phyloP scores from a whole-genome alignment of 306 rosid genomes.

The Vigna unguiculata region DNA sequence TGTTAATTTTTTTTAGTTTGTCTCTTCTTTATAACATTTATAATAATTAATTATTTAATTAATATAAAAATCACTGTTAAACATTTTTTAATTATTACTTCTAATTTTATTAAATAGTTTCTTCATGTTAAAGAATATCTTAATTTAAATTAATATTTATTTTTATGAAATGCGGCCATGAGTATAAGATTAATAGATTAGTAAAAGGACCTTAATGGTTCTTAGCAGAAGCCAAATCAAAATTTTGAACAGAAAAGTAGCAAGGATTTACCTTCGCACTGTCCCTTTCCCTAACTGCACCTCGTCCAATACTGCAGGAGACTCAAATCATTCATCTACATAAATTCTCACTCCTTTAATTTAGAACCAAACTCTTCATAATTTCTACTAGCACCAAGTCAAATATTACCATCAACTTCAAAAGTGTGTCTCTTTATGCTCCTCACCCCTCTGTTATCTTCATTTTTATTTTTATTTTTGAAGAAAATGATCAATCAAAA shows the following conservation, averaged over 20 bases:
- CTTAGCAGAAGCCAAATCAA: constrained; percentile 15
- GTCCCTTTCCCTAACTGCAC: constrained; percentile 16
- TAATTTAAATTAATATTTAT: no score
- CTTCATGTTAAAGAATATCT: no score
- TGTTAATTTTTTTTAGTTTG: no score
- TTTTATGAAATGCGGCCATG: no score
- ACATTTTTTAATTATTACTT: no score
- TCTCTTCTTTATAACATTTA: no score
- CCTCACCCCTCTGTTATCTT: no score
- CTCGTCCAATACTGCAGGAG: constrained; percentile 16
- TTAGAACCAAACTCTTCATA: constrained; percentile 3
- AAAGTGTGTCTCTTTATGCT: constrained; percentile 28
- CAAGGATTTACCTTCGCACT: constrained; percentile 28
- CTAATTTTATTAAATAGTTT: no score
- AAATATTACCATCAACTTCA: constrained; percentile 27
- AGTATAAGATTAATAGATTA: background rate
- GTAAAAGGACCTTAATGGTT: constrained; percentile 6
- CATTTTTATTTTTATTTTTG: no score
- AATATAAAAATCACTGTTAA: no score
- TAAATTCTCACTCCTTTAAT: constrained; percentile 32
- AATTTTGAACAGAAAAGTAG: constrained; percentile 37
- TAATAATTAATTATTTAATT: no score
- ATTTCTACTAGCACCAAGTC: constrained; percentile 21
- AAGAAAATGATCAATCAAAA: no score
- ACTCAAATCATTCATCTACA: constrained; percentile 11